Percentiles rank a stretch among this genome's conserved stretches.
Conservation (phyloP, 164 flowering plant genomes). For the Cinnamomum micranthum region DNA sequence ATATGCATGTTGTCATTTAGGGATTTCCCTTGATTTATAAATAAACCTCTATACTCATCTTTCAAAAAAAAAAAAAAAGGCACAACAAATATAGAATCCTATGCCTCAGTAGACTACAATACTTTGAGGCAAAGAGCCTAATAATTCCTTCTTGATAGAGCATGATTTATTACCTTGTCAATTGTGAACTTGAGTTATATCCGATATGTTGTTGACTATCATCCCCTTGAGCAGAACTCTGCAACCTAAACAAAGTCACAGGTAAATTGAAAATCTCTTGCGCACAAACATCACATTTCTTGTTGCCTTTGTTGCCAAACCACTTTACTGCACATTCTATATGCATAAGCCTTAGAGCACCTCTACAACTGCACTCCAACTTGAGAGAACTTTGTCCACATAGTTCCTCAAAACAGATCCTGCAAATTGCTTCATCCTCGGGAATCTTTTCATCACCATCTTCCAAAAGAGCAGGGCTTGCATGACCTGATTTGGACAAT, state of each 20-base stretch:
- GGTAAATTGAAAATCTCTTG: slow-evolving; percentile 82
- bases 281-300: slow-evolving; percentile 75
- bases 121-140: neutral
- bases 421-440: slow-evolving; percentile 86
- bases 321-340: slow-evolving; percentile 83
- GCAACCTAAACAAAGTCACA: slow-evolving; percentile 73
- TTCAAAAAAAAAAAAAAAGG: neutral
- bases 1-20: too few relatives aligned
- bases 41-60: too few relatives aligned
- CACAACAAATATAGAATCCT: too few relatives aligned
- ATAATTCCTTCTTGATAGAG: neutral
- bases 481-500: slow-evolving; percentile 41
- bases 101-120: neutral
- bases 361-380: slow-evolving; percentile 95
- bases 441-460: slow-evolving; percentile 62
- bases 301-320: slow-evolving; percentile 74
- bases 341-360: slow-evolving; percentile 76
- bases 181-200: slow-evolving; percentile 22
- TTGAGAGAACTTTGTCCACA: slow-evolving; percentile 67
- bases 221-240: slow-evolving; percentile 27
- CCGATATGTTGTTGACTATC: slow-evolving; percentile 33
- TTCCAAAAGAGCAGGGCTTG: slow-evolving; percentile 29
- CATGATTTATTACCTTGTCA: slow-evolving; percentile 37
- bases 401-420: slow-evolving; percentile 64
- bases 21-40: too few relatives aligned